phyloP scores from a whole-genome alignment of 305 asterid genomes.

The Solanum hybrid region DNA sequence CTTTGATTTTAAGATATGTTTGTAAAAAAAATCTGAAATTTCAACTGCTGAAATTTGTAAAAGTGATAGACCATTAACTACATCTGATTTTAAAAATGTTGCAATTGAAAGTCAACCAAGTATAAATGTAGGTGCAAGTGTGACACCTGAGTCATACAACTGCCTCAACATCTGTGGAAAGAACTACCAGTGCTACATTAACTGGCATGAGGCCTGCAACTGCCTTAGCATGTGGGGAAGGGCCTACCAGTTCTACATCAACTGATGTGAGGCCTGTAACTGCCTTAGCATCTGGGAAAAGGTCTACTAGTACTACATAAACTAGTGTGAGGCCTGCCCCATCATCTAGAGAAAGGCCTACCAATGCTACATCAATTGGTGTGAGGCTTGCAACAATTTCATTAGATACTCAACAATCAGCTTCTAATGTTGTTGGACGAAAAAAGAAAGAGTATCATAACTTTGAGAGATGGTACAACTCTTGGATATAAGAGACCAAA shows the following conservation, averaged over 20 bases:
- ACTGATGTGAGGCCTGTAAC: neutral
- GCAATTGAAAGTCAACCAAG: neutral
- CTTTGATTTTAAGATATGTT: neutral
- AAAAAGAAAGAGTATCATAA: too few relatives aligned
- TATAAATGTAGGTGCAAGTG: neutral
- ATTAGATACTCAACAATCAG: too few relatives aligned
- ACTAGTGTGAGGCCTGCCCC: neutral
- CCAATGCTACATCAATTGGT: neutral
- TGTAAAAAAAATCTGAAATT: neutral
- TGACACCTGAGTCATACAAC: too few relatives aligned
- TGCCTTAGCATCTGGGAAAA: neutral
- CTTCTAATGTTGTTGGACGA: too few relatives aligned
- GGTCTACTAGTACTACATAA: neutral
- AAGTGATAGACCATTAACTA: neutral
- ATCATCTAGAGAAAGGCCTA: too few relatives aligned
- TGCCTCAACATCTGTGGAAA: too few relatives aligned
- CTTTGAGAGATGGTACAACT: too few relatives aligned
- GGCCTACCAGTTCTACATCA: neutral
- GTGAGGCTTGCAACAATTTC: neutral
- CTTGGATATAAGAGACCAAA: too few relatives aligned
- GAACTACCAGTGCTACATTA: too few relatives aligned
- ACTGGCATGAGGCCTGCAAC: too few relatives aligned
- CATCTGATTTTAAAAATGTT: neutral
- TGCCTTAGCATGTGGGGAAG: too few relatives aligned
- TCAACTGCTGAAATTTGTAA: neutral